Conservation (phyloP, 73 alveolate species). For the Diophrys sp. region DNA sequence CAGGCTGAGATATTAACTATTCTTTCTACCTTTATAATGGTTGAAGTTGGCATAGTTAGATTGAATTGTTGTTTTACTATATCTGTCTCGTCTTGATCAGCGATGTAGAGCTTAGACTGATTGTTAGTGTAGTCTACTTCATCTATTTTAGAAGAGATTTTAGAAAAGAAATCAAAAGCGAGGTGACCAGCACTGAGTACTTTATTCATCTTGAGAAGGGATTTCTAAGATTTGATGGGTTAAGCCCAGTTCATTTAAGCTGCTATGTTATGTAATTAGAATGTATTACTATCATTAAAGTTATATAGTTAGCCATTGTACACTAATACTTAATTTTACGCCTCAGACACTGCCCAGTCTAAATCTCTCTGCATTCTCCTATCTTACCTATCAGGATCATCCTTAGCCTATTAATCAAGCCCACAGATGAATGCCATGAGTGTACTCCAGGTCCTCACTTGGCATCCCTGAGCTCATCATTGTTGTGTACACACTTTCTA, state of each 20-base stretch:
- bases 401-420: not conserved
- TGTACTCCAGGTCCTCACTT: too few relatives aligned
- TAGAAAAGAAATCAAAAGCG: not conserved
- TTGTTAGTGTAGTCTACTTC: not conserved
- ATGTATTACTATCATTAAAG: too few relatives aligned
- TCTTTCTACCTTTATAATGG: not conserved
- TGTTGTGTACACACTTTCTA: not conserved
- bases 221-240: too few relatives aligned
- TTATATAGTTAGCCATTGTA: too few relatives aligned
- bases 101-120: not conserved
- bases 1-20: not conserved
- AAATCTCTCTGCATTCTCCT: not conserved
- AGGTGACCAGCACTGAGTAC: not conserved
- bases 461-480: not conserved
- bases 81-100: not conserved
- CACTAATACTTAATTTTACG: too few relatives aligned
- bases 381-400: not conserved
- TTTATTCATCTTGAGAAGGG: not conserved
- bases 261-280: too few relatives aligned
- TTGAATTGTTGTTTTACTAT: too few relatives aligned
- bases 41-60: not conserved
- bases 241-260: too few relatives aligned
- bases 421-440: too few relatives aligned
- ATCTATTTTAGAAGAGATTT: not conserved
- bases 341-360: not conserved